A percentile compares a stretch with the other conserved stretches of the same genome.
phyloP scores from a whole-genome alignment of 2,329 filamentous ascomycete species.

The Ascochyta clinopodiicola region DNA sequence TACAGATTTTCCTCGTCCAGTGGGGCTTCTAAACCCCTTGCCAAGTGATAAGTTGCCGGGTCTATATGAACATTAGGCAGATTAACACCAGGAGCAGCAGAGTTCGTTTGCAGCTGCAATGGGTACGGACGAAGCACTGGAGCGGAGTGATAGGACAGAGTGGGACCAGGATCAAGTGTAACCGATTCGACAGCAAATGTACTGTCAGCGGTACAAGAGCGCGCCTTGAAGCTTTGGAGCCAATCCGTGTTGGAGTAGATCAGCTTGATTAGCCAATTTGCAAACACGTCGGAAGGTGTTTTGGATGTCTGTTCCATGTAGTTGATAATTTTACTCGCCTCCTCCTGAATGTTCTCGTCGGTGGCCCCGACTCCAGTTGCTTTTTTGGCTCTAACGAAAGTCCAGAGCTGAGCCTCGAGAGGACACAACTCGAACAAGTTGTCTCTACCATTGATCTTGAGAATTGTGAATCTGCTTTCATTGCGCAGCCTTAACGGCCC shows the following conservation, averaged over 20 bases:
- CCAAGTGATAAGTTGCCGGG: conserved; percentile 1
- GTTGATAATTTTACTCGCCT: conserved; percentile 32
- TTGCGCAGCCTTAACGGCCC: conserved; percentile 25
- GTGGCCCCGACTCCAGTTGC: neutral
- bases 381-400: conserved; percentile 20
- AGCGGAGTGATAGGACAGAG: neutral
- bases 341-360: conserved; percentile 25
- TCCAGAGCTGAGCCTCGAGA: conserved; percentile 27
- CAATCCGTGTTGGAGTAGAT: conserved; percentile 10
- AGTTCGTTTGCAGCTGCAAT: neutral
- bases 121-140: conserved; percentile 6
- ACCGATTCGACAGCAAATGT: neutral
- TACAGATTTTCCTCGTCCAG: conserved; percentile 1
- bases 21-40: neutral
- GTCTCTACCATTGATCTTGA: conserved; percentile 15
- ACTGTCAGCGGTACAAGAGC: neutral
- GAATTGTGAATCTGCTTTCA: conserved; percentile 14
- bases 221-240: conserved; percentile 10
- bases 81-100: neutral
- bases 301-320: conserved; percentile 29
- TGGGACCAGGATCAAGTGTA: neutral
- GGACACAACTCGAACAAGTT: conserved; percentile 34
- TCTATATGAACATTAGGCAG: conserved; percentile 11
- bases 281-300: conserved; percentile 32
- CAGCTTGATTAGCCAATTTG: conserved; percentile 32